Evolutionary conservation across 2,329 filamentous ascomycete genomes (phyloP).

Genomic region (Penicillium decumbens): DNA sequence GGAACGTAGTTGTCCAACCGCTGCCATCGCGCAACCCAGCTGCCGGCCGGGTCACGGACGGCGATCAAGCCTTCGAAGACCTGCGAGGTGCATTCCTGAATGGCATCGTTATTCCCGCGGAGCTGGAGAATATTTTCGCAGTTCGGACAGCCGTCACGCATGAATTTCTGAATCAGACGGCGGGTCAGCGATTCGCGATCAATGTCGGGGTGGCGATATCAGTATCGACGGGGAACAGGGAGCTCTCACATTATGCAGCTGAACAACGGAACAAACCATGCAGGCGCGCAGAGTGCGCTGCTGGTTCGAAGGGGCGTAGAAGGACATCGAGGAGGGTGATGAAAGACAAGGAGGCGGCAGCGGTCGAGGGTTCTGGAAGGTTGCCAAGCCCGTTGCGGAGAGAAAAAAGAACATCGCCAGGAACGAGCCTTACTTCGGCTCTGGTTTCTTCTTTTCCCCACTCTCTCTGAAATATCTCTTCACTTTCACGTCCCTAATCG

Average conservation of each 20-base stretch:
- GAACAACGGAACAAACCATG: slow-evolving; percentile 97
- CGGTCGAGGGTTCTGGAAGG: slow-evolving; percentile 26
- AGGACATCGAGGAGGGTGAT: slow-evolving; percentile 40
- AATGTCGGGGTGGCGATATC: neutral
- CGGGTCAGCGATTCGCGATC: slow-evolving; percentile 2
- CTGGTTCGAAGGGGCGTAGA: slow-evolving; percentile 68
- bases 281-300: slow-evolving; percentile 88
- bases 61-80: slow-evolving; percentile 92
- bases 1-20: slow-evolving; percentile 80
- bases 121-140: slow-evolving; percentile 91
- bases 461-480: neutral
- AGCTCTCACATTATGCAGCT: slow-evolving; percentile 64
- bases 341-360: slow-evolving; percentile 3
- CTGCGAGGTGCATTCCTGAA: slow-evolving; percentile 89
- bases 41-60: slow-evolving; percentile 72
- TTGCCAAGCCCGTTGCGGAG: slow-evolving; percentile 30
- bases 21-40: slow-evolving; percentile 98
- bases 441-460: slow-evolving; percentile 1
- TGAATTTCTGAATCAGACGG: slow-evolving; percentile 63
- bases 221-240: slow-evolving; percentile 8
- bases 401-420: slow-evolving; percentile 16
- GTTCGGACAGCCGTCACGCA: slow-evolving; percentile 85
- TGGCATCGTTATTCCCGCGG: slow-evolving; percentile 68
- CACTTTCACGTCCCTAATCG: neutral
- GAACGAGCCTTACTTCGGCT: slow-evolving; percentile 6